These are phyloP conservation scores for Sechiopsis laciniata DNA, from an alignment of 306 rosid genomes.

Conservation along the genomic window DNA sequence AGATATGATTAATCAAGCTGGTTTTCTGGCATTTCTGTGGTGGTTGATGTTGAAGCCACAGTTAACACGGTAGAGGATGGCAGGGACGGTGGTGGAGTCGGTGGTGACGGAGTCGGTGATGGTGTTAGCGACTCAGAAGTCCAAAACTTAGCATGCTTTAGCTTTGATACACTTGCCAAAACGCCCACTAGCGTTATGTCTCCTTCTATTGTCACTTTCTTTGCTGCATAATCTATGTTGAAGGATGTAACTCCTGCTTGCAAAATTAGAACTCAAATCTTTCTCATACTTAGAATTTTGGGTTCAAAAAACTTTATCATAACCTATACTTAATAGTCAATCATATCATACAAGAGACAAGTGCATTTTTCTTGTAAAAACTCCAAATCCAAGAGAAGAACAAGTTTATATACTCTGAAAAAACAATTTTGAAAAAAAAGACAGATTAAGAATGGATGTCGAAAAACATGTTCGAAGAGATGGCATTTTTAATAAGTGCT, in stretches of 20 bases:
- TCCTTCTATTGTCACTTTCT: slow-evolving; percentile 25
- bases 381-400: not conserved
- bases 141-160: slow-evolving; percentile 23
- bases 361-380: not conserved
- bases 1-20: not conserved
- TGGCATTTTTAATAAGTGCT: not conserved
- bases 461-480: not conserved
- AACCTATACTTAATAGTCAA: not conserved
- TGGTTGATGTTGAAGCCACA: not conserved
- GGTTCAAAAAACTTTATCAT: not conserved
- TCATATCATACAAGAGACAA: not conserved
- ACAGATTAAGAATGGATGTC: not conserved
- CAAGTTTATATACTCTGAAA: not conserved
- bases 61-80: not conserved
- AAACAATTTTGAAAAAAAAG: not conserved
- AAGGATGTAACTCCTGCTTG: slow-evolving; percentile 24
- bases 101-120: not conserved
- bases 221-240: slow-evolving; percentile 24
- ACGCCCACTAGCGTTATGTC: slow-evolving; percentile 19
- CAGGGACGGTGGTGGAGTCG: not conserved
- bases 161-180: slow-evolving; percentile 23
- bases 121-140: not conserved
- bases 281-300: not conserved
- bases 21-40: slow-evolving; percentile 3
- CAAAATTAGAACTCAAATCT: not conserved